These are phyloP conservation scores for Candida ovalis DNA, from an alignment of 805 yeast genomes.

Conservation along the genomic window DNA sequence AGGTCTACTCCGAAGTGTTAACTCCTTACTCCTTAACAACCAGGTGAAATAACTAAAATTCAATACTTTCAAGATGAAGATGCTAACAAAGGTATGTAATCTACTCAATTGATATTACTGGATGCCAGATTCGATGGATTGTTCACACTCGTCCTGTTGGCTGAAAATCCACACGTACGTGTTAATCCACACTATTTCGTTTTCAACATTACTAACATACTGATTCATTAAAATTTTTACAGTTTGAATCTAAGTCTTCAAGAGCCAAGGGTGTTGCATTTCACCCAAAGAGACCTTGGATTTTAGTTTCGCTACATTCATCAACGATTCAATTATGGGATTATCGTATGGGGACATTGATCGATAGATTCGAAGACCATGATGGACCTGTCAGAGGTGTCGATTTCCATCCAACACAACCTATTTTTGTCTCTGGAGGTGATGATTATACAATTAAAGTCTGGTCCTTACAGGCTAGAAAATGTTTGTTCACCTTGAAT, in stretches of 20 bases:
- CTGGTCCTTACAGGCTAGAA: conserved; percentile 90
- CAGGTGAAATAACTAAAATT: not conserved
- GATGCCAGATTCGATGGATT: not conserved
- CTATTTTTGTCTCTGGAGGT: conserved; percentile 94
- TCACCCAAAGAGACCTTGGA: conserved; percentile 95
- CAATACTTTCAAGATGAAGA: conserved; percentile 59
- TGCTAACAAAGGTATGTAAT: conserved; percentile 63
- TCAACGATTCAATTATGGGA: conserved; percentile 99
- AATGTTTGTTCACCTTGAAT: conserved; percentile 83
- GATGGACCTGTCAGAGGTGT: conserved; percentile 97
- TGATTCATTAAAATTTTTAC: conserved; percentile 5
- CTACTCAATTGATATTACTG: not conserved
- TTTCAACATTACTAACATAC: not conserved
- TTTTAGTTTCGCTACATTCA: conserved; percentile 88
- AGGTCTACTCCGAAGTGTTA: not conserved
- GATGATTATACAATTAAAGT: conserved; percentile 94
- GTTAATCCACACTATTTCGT: not conserved
- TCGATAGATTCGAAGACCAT: conserved; percentile 96
- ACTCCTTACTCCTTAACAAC: not conserved
- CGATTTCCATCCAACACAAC: conserved; percentile 97
- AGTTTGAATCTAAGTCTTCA: conserved; percentile 96
- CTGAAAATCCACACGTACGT: not conserved
- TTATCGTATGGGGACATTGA: conserved; percentile 96
- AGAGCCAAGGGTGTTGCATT: conserved; percentile 97
- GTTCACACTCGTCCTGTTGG: not conserved